phyloP scores from a whole-genome alignment of 768 basidiomycete genomes.

The Exsudoporus frostii region DNA sequence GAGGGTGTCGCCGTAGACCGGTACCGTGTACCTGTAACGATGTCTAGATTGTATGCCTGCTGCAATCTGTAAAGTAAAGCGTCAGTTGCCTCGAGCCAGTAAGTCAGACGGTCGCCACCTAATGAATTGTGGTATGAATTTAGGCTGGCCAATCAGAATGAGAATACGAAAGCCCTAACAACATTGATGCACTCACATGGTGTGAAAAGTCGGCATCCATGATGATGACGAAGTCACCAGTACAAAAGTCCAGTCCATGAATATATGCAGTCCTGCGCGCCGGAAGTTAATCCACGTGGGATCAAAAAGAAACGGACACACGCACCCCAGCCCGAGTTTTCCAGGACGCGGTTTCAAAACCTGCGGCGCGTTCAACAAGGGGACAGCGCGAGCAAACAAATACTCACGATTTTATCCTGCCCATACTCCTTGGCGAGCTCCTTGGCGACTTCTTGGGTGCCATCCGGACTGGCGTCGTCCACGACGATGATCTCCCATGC shows the following conservation, averaged over 20 bases:
- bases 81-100: constrained; percentile 1
- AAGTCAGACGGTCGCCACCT: constrained; percentile 40
- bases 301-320: neutral
- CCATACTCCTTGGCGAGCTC: constrained; percentile 81
- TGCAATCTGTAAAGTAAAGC: constrained; percentile 52
- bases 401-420: constrained; percentile 73
- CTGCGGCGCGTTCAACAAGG: constrained; percentile 36
- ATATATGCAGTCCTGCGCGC: constrained; percentile 81
- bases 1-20: constrained; percentile 57
- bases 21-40: constrained; percentile 92
- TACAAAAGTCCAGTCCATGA: constrained; percentile 84
- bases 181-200: constrained; percentile 55
- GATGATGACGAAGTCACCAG: constrained; percentile 91
- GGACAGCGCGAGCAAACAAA: neutral
- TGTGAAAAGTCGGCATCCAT: constrained; percentile 98
- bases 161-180: neutral
- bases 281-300: neutral
- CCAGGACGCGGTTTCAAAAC: constrained; percentile 83
- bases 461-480: constrained; percentile 91
- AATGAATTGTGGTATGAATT: constrained; percentile 93
- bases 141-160: constrained; percentile 55
- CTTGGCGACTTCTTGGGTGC: constrained; percentile 82
- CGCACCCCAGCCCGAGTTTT: constrained; percentile 86
- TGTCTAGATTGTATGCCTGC: constrained; percentile 82
- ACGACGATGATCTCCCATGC: constrained; percentile 89